Conservation (phyloP, 2,329 filamentous ascomycete genomes). For the Cordyceps tenuipes region DNA sequence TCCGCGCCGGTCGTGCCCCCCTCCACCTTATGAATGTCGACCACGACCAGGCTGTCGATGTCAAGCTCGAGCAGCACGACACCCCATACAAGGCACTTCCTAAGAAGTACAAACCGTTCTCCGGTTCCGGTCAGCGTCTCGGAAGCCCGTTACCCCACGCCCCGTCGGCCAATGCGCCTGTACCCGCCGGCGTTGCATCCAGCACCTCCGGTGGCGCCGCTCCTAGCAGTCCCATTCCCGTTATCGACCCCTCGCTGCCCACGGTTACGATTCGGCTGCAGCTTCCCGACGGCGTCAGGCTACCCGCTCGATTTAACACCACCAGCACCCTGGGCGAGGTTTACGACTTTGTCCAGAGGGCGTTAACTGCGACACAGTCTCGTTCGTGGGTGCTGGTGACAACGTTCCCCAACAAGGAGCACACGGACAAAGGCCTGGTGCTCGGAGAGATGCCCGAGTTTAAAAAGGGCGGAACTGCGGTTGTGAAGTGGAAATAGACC, state of each 20-base stretch:
- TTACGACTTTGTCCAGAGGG: constrained; percentile 63
- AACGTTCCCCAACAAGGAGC: constrained; percentile 75
- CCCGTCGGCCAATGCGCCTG: constrained; percentile 18
- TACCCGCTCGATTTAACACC: constrained; percentile 76
- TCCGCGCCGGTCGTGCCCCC: constrained; percentile 67
- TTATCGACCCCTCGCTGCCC: constrained; percentile 57
- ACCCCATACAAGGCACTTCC: constrained; percentile 62
- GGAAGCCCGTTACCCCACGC: constrained; percentile 68
- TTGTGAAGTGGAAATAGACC: constrained; percentile 50
- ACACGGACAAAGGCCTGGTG: constrained; percentile 55
- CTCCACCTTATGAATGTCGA: constrained; percentile 70
- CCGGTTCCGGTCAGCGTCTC: constrained; percentile 62
- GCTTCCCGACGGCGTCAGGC: constrained; percentile 65
- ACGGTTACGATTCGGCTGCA: constrained; percentile 66
- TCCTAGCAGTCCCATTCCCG: constrained; percentile 22
- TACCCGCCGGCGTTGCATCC: constrained; percentile 25
- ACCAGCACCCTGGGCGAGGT: constrained; percentile 70
- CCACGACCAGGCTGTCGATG: constrained; percentile 67
- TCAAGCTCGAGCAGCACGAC: constrained; percentile 70
- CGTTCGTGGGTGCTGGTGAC: constrained; percentile 70
- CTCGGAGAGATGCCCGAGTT: constrained; percentile 56
- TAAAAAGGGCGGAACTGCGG: constrained; percentile 55
- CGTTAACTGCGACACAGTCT: constrained; percentile 46
- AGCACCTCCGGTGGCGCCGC: constrained; percentile 14
- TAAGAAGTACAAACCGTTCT: constrained; percentile 68